phyloP scores from a whole-genome alignment of 2,329 filamentous ascomycete species.

The Xylaria sp. region DNA sequence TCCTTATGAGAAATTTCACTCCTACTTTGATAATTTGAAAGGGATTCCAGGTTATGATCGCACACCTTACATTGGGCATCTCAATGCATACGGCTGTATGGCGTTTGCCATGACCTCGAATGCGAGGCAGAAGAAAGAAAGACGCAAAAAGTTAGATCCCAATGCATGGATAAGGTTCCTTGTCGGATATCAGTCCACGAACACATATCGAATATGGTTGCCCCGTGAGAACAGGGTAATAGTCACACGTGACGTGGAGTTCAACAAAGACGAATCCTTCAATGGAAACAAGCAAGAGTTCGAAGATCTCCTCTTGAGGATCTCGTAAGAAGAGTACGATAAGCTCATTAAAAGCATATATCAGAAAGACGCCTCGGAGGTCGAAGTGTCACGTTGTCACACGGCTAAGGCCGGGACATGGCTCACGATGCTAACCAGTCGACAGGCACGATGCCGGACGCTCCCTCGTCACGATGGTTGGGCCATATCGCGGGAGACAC shows the following conservation, averaged over 20 bases:
- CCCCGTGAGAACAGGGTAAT: neutral
- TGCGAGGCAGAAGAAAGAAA: neutral
- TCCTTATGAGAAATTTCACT: neutral
- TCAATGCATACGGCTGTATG: neutral
- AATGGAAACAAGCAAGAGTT: neutral
- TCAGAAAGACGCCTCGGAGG: no score
- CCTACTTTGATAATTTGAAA: neutral
- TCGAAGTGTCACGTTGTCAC: no score
- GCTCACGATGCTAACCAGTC: no score
- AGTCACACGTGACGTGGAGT: neutral
- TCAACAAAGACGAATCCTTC: neutral
- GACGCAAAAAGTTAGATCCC: neutral
- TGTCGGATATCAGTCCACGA: neutral
- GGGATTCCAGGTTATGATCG: no score
- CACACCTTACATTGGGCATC: neutral
- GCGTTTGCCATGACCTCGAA: neutral
- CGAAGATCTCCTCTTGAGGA: no score
- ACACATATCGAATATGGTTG: neutral
- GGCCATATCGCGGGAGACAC: no score
- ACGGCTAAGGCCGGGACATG: no score
- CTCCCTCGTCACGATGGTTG: no score
- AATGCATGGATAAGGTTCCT: conserved; percentile 1
- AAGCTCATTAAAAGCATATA: no score
- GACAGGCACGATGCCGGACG: no score
- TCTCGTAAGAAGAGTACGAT: no score